phyloP scores from a whole-genome alignment of 768 basidiomycete species.

The Rhizopogon salebrosus region DNA sequence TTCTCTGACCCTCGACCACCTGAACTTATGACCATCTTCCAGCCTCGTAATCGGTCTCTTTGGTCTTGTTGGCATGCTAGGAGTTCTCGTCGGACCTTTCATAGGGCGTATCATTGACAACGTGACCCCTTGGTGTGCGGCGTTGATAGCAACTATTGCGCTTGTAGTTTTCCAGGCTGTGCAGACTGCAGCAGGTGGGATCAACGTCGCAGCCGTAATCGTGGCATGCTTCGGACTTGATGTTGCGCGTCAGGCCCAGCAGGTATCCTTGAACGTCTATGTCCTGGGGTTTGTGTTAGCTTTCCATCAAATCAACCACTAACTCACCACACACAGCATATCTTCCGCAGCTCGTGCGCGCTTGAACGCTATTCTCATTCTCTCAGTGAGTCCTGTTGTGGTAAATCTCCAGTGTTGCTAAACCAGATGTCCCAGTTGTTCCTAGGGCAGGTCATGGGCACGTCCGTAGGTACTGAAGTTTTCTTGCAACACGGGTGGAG shows the following conservation, averaged over 20 bases:
- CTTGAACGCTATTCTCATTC: conserved; percentile 70
- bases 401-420: background rate
- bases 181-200: conserved; percentile 65
- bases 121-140: conserved; percentile 74
- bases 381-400: conserved; percentile 43
- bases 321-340: conserved; percentile 19
- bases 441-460: conserved; percentile 81
- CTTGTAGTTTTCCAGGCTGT: conserved; percentile 53
- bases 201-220: conserved; percentile 66
- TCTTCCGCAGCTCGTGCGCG: conserved; percentile 53
- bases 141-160: conserved; percentile 47
- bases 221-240: conserved; percentile 70
- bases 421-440: conserved; percentile 38
- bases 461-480: conserved; percentile 65
- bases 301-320: background rate
- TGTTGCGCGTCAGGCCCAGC: conserved; percentile 66
- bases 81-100: conserved; percentile 63
- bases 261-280: conserved; percentile 60
- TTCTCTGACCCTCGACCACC: background rate
- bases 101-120: conserved; percentile 65
- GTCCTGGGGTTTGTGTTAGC: conserved; percentile 43
- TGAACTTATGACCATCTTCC: background rate
- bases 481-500: conserved; percentile 72
- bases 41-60: conserved; percentile 65
- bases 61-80: conserved; percentile 68